Base-by-base conservation (phyloP, 306 rosid species). In the Cercis canadensis region DNA sequence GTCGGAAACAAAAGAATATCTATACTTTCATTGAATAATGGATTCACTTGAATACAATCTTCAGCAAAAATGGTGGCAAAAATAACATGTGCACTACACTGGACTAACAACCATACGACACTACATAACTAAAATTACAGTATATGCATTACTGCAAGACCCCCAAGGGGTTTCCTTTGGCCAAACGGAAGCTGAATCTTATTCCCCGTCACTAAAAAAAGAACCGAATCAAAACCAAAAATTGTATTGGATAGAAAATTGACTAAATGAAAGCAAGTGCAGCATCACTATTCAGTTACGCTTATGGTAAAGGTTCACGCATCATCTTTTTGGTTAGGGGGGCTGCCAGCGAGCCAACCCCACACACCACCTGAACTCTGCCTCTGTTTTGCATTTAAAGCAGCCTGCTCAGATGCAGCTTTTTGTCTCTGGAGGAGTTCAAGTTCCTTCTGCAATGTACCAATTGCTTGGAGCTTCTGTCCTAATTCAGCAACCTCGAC, bases 271-370 rank as follows among this genome's bases (percentile, higher is more conserved):
- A 79, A 68, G 74, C 83, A 80, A 78, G 83, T 75, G 83, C 67
- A 70, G 83, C 62, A 67, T 50, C 74, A 56, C 65, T 82, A 76
- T 77, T 56, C 65, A 53, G 55, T 65, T 65, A 68, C 57, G 71
- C 55, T 44, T 49, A 49, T 40, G 57, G 63, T 39, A 60, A 33
- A 51, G 64, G 40, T 34, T 80, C 87, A 87, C 51, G 72, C 92
- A 39, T 90, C 86, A 34, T 84, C 89, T 9, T 64, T 67, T 31
- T 64, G 79, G 14, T 4, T 10, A 4, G 90, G 63, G 46, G 96
- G 96, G 32, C 82, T 5, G 44, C 97, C 97, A 0, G 97, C 96
- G 18, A 93, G 91, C 98, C 98, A 93, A 65, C 97, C 97, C 98
- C 97, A 93, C 61, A 93, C 80, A 3, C 97, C 89, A 5, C 98